A percentile compares a stretch with the other conserved stretches of the same genome.
phyloP scores from a whole-genome alignment of 1,284 basidiomycete genomes.

The Cutaneotrichosporon sp. region DNA sequence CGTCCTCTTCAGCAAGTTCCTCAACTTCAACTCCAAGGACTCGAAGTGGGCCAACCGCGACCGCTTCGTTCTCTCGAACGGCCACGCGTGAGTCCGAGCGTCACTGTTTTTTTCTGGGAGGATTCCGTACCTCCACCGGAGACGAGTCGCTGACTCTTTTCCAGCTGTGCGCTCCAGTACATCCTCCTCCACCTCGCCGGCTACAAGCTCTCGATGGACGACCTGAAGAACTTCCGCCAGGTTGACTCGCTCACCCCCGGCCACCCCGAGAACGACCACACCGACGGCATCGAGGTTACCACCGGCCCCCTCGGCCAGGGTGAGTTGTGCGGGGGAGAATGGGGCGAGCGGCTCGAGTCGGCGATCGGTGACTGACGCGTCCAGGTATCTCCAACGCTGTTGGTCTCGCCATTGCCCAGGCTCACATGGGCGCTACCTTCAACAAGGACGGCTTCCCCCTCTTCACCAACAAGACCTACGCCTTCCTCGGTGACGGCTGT shows the following conservation, averaged over 20 bases:
- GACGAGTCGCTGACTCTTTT: background rate
- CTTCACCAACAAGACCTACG: constrained; percentile 88
- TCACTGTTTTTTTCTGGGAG: background rate
- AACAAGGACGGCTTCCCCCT: constrained; percentile 84
- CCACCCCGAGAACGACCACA: constrained; percentile 85
- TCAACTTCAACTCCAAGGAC: constrained; percentile 83
- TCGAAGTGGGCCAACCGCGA: constrained; percentile 92
- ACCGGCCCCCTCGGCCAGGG: constrained; percentile 96
- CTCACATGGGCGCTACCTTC: constrained; percentile 82
- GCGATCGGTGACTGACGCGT: constrained; percentile 7
- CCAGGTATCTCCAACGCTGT: constrained; percentile 80
- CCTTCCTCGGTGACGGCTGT: constrained; percentile 94
- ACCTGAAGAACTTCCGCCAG: constrained; percentile 61
- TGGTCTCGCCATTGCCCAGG: constrained; percentile 89
- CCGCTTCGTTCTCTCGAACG: constrained; percentile 57
- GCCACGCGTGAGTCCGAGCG: constrained; percentile 54
- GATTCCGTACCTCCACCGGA: background rate
- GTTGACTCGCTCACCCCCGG: constrained; percentile 85
- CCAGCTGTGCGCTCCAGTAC: constrained; percentile 67
- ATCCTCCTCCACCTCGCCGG: constrained; percentile 55
- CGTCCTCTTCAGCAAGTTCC: constrained; percentile 76
- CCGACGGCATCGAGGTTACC: constrained; percentile 92
- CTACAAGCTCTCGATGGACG: constrained; percentile 58
- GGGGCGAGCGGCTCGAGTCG: background rate
- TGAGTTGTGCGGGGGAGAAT: constrained; percentile 18